Evolutionary conservation across 805 yeast genomes (phyloP), one percentile per base, ranked within the genome.

Genomic region (Metschnikowia similis): DNA sequence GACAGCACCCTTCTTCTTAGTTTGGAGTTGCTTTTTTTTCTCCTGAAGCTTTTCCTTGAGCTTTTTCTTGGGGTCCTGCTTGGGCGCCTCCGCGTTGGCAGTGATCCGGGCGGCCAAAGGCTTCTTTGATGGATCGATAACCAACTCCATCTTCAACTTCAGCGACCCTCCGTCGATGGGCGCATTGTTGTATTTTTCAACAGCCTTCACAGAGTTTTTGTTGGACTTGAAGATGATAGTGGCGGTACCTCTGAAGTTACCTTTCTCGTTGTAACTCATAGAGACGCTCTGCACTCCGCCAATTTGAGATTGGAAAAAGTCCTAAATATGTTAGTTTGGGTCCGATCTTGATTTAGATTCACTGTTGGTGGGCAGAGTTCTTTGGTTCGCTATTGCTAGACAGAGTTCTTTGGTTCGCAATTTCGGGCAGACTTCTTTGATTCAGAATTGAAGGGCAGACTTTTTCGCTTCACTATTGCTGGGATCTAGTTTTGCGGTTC

Each of bases 191-290:
- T 85, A 92, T 63, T 84, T 84, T 63, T 83, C 81, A 62, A 87
- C 87, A 45, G 97, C 96, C 62, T 74, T 77, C 54, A 80, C 72
- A 47, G 98, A 98, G 66, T 79, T 77, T 52, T 84, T 83, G 46
- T 80, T 67, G 51, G 77, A 75, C 64, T 74, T 82, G 77, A 94
- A 94, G 51, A 84, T 76, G 62, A 94, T 81, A 50, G 94, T 89
- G 55, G 96, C 96, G 74, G 84, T 81, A 71, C 99, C 99, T 56
- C 87, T 87, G 56, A 96, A 89, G 69, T 83, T 83, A 47, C 98
- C 99, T 66, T 80, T 83, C 70, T 85, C 89, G 66, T 89, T 89
- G 77, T 87, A 94, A 60, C 85, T 78, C 63, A 89, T 79, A 48
- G 81, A 74, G 66, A 87, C 85, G 55, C 79, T 77, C 58, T 73